Percentiles rank a stretch among this genome's conserved stretches.
Evolutionary conservation across 2,329 filamentous ascomycete genomes (phyloP).

Genomic region (Cercospora sp.): DNA sequence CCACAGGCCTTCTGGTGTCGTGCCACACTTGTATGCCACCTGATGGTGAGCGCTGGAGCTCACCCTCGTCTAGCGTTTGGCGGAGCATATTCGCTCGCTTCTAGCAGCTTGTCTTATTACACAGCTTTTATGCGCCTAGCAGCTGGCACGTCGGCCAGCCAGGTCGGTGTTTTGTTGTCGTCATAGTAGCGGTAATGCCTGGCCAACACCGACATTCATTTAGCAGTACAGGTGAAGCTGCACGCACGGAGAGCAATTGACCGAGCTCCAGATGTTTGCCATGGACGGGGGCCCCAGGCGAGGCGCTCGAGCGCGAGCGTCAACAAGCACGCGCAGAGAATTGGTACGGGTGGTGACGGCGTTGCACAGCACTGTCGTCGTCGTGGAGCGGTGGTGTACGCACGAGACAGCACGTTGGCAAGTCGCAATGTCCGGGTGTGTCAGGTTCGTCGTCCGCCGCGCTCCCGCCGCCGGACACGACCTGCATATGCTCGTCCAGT

Average conservation of each 20-base stretch:
- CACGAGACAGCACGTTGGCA: conserved; percentile 1
- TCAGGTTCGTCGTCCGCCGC: neutral
- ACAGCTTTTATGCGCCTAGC: neutral
- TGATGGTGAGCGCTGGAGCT: neutral
- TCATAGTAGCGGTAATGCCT: conserved; percentile 23
- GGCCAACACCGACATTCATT: conserved; percentile 10
- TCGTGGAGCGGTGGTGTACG: neutral
- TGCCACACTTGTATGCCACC: neutral
- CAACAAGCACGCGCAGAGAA: neutral
- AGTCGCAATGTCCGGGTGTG: conserved; percentile 1
- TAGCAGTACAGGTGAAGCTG: neutral
- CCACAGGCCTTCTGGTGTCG: neutral
- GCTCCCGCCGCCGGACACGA: neutral
- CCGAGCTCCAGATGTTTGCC: conserved; percentile 5
- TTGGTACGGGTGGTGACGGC: neutral
- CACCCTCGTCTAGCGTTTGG: neutral
- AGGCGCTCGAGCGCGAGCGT: neutral
- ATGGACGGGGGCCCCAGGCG: neutral
- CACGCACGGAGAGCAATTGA: neutral
- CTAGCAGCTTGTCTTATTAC: neutral
- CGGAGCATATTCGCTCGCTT: neutral
- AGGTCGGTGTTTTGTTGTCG: conserved; percentile 7
- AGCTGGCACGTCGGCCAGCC: neutral
- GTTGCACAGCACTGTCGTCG: neutral
- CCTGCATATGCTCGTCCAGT: conserved; percentile 3